Evolutionary conservation across 73 alveolate species (phyloP).

Genomic region (Stentor coeruleus): DNA sequence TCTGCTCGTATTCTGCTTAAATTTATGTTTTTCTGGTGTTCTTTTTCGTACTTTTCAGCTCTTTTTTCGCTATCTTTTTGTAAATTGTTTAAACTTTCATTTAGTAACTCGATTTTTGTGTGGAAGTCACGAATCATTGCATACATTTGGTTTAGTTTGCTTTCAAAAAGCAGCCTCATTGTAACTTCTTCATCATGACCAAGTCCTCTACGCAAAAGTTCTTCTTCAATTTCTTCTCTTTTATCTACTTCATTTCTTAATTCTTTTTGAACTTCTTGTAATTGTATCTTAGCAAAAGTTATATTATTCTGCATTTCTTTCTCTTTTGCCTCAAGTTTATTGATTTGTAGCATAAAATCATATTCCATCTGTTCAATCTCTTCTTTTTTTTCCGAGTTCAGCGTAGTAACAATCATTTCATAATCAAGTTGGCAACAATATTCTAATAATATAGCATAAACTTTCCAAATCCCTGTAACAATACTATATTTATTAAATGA

Average conservation of each 20-base stretch:
- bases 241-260: slow-evolving; percentile 6
- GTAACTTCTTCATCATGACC: slow-evolving; percentile 70
- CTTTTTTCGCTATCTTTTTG: not conserved
- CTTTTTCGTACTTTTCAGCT: not conserved
- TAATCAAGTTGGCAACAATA: slow-evolving; percentile 62
- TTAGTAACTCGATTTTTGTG: slow-evolving; percentile 42
- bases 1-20: not conserved
- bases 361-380: slow-evolving; percentile 44
- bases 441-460: slow-evolving; percentile 55
- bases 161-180: slow-evolving; percentile 57
- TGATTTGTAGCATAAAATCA: slow-evolving; percentile 30
- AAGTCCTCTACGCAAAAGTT: slow-evolving; percentile 15
- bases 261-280: not conserved
- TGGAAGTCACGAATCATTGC: slow-evolving; percentile 29
- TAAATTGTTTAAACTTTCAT: slow-evolving; percentile 37
- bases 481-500: slow-evolving; percentile 43
- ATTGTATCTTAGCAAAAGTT: not conserved
- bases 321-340: not conserved
- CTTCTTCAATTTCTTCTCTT: slow-evolving; percentile 30
- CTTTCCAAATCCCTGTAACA: slow-evolving; percentile 58
- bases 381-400: slow-evolving; percentile 42
- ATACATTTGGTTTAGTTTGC: slow-evolving; percentile 14
- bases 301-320: not conserved
- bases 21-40: not conserved
- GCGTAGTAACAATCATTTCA: slow-evolving; percentile 45